Evolutionary conservation across 345 rosid species (phyloP).

Genomic region (Populus euphratica): DNA sequence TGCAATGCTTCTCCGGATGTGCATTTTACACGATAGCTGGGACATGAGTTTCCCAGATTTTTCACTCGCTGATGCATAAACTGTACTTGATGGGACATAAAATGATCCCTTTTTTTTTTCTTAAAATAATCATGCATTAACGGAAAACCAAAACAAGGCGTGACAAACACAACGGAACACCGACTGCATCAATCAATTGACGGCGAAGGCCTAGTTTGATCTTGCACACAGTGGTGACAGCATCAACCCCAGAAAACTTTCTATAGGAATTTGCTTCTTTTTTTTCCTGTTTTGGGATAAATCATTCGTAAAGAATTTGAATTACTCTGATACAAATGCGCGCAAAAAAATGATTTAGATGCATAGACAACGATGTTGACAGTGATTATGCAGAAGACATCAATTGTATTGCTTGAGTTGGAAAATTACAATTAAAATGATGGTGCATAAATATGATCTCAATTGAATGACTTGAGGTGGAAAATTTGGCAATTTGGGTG

Average conservation of each 20-base stretch:
- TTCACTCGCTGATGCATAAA: too few species aligned
- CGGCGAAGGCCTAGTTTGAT: neutral
- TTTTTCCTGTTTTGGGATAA: neutral
- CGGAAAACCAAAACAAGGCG: too few species aligned
- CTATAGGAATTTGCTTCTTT: too few species aligned
- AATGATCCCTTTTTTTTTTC: too few species aligned
- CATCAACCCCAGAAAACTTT: too few species aligned
- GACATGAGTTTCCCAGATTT: too few species aligned
- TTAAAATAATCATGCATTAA: too few species aligned
- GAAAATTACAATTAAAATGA: neutral
- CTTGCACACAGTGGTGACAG: neutral
- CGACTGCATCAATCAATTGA: neutral
- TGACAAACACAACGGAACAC: neutral
- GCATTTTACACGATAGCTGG: too few species aligned
- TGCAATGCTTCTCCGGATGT: too few species aligned
- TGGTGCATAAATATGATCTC: neutral
- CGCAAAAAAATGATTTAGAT: neutral
- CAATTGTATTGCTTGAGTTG: slow-evolving; percentile 17
- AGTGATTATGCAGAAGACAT: neutral
- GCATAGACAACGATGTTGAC: neutral
- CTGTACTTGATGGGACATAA: too few species aligned
- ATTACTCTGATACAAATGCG: neutral
- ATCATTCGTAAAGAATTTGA: neutral
- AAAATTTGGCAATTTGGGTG: slow-evolving; percentile 23
- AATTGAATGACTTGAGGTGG: slow-evolving; percentile 22